phyloP scores from a whole-genome alignment of 2,329 filamentous ascomycete species.

The Apiospora saccharicola region DNA sequence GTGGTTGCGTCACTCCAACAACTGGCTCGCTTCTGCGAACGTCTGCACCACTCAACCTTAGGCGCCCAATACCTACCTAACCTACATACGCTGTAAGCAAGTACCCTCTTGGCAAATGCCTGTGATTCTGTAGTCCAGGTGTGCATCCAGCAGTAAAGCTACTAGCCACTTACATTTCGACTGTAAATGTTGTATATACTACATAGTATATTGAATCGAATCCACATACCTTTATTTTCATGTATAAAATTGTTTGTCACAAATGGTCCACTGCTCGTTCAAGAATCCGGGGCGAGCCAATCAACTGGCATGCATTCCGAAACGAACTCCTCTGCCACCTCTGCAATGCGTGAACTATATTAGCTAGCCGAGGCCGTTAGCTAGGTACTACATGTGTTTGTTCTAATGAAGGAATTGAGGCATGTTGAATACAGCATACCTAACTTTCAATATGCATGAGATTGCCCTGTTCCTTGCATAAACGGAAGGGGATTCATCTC shows the following conservation, averaged over 20 bases:
- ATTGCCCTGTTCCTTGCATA: background rate
- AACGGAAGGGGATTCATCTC: background rate
- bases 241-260: background rate
- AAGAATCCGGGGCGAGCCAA: conserved; percentile 23
- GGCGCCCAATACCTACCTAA: background rate
- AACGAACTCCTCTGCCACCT: background rate
- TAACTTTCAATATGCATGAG: background rate
- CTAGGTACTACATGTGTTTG: background rate
- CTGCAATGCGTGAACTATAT: background rate
- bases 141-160: background rate
- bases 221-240: background rate
- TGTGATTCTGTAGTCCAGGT: background rate
- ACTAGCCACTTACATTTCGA: background rate
- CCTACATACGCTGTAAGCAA: background rate
- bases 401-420: no score
- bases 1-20: conserved; percentile 21
- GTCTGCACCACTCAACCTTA: conserved; percentile 4
- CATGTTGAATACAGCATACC: background rate
- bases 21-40: background rate
- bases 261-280: background rate
- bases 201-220: background rate
- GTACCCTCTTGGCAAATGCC: background rate
- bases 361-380: background rate
- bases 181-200: background rate
- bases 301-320: background rate